Base-by-base conservation (phyloP, 2,329 filamentous ascomycete genomes). In the Hortaea werneckii region DNA sequence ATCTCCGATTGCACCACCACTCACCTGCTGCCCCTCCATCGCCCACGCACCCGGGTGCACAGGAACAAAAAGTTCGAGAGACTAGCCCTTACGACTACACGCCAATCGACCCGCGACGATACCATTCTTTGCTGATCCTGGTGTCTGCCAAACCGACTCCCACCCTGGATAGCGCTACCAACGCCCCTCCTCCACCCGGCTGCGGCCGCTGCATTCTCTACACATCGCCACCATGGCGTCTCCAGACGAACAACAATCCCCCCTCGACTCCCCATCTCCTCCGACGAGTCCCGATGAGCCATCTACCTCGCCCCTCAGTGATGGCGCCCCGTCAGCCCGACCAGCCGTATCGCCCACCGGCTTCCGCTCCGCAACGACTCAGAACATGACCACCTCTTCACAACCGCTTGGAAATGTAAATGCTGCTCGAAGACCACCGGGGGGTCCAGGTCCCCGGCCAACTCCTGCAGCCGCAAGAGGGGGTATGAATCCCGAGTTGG, bases 381-480 rank as follows among this genome's bases (percentile, higher is more conserved):
- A 66, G 26, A 65, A 68, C 47, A 88, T 94, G 79, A 86, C 79
- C 46, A 70, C 83, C 5, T 88, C 81, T n/a, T 95, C 88, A n/a
- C 92, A 84, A 28, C 82, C 86, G 37, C 72, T 89, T 4, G 87
- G 87, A 35, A 77, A 85, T 47, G 70, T 95, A 58, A 87, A 82
- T 64, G 78, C 79, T 41, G 80, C 79, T 35, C 71, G 80, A 52
- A 71, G 78, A 57, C 75, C 75, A 10, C 65, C 64, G 13, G 59
- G 64, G 29, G 64, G 67, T 3, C 32, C 8, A 35, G 41, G 7
- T 34, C 40, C 20, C 20, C 20, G 20, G 20, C 20, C 44, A 20
- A 37, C 42, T 13, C 64, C 68, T 5, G 63, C 71, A 37, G 66
- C 68, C 43, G 65, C 68, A 48, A 65, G 64, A 56, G 65, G 72